phyloP scores from a whole-genome alignment of 2,329 filamentous ascomycete species.

The Ceratocystis cubensis region DNA sequence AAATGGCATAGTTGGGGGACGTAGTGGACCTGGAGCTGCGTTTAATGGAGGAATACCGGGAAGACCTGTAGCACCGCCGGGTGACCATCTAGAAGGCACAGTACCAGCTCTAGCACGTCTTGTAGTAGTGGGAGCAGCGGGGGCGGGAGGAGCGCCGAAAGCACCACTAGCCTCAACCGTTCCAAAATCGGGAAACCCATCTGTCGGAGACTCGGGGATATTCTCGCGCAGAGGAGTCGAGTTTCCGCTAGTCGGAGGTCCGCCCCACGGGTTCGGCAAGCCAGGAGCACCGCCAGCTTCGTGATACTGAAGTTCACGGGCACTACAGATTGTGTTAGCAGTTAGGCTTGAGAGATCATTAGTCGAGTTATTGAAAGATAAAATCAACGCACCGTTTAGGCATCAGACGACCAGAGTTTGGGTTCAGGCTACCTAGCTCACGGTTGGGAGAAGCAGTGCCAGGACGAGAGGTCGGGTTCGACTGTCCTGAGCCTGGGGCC shows the following conservation, averaged over 20 bases:
- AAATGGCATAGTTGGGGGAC: conserved; percentile 44
- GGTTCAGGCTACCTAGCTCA: conserved; percentile 45
- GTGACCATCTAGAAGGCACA: conserved; percentile 86
- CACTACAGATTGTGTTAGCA: conserved; percentile 38
- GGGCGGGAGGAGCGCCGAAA: background rate
- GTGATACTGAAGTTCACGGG: conserved; percentile 92
- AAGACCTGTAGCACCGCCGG: conserved; percentile 51
- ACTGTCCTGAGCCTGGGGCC: conserved; percentile 46
- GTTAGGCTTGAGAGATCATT: background rate
- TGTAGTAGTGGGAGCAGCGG: conserved; percentile 47
- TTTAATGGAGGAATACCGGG: conserved; percentile 25
- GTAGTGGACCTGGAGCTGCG: conserved; percentile 13
- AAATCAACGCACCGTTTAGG: conserved; percentile 67
- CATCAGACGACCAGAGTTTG: conserved; percentile 61
- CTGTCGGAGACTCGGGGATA: conserved; percentile 90
- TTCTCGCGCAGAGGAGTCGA: conserved; percentile 93
- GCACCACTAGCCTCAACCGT: conserved; percentile 39
- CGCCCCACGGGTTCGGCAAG: conserved; percentile 71
- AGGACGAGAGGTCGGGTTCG: conserved; percentile 53
- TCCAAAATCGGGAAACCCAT: conserved; percentile 80
- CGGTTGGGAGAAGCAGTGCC: conserved; percentile 94
- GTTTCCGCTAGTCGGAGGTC: conserved; percentile 89
- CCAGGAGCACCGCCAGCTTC: conserved; percentile 61
- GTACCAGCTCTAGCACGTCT: conserved; percentile 85
- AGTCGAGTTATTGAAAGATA: too few species aligned